Conservation (phyloP, 805 yeast species). For the Candida schatavii region DNA sequence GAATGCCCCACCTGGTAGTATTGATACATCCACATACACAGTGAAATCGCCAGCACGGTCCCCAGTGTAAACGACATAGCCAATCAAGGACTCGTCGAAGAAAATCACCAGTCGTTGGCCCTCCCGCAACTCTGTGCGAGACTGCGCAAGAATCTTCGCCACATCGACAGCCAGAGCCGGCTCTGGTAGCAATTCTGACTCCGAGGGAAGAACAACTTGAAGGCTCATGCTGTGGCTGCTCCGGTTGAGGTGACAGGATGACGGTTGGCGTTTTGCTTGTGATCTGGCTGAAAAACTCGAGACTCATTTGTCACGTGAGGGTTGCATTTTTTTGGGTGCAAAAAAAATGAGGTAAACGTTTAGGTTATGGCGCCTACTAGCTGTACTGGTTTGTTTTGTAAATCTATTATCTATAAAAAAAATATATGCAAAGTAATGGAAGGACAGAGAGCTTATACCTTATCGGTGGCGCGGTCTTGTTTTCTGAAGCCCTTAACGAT, state of each 20-base stretch:
- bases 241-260: too few species aligned
- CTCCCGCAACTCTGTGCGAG: conserved; percentile 4
- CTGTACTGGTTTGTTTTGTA: too few species aligned
- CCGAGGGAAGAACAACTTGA: conserved; percentile 7
- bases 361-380: too few species aligned
- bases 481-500: not conserved
- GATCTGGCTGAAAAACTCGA: too few species aligned
- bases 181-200: not conserved
- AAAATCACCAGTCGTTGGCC: conserved; percentile 19
- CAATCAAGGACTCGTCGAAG: conserved; percentile 29
- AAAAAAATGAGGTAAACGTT: too few species aligned
- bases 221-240: conserved; percentile 8
- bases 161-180: not conserved
- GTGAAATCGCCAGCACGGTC: conserved; percentile 6
- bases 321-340: too few species aligned
- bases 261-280: too few species aligned
- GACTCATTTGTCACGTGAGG: too few species aligned
- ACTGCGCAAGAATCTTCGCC: not conserved
- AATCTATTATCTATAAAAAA: too few species aligned
- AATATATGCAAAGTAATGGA: too few species aligned
- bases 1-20: conserved; percentile 16
- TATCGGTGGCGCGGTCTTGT: too few species aligned
- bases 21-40: conserved; percentile 17
- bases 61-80: conserved; percentile 22
- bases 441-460: too few species aligned